Evolutionary conservation across 768 basidiomycete genomes (phyloP), one percentile per base, ranked within the genome.

Genomic region (Tephrocybe sp.): DNA sequence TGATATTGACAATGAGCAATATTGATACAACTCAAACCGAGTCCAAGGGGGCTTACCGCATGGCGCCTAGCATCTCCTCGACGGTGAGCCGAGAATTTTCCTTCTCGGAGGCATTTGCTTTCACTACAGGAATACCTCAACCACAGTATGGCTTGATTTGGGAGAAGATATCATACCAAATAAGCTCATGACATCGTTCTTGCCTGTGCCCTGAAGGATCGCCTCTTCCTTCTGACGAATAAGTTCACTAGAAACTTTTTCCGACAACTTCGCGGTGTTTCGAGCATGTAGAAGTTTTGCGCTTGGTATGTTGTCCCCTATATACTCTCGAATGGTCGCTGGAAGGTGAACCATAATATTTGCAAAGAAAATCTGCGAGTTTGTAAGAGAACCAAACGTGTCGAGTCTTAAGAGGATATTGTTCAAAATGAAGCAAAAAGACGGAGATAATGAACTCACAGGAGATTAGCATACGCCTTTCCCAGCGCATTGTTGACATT

Each of bases 91-190:
- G 69, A 5, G 67, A 65, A 36, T 64, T 66, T 16, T 67, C 65
- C 47, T 77, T 66, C 54, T 78, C 74, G 1, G 79, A 75, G 19
- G 72, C 70, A 61, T 84, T 83, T 19, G 81, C 80, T 58, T 75
- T 75, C 34, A 82, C 81, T 81, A 45, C 20, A 22, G 12, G 38
- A 8, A 3, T 1, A 30, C 2, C 7, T 5, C 14, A 11, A 32
- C 26, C 38, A n/a, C n/a, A 20, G 10, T 0, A 32, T n/a, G 14
- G 14, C 5, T 33, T 17, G 9, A 6, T 32, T 17, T 12, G 11
- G 7, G 4, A 6, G 12, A 4, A 8, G 19, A 4, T 3, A 11
- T 19, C 63, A 36, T 43, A 73, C 79, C 71, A 33, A 81, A 61
- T 31, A 79, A 60, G 54, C 69, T 71, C 67, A 74, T 67, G 32